Evolutionary conservation across 495 filamentous ascomycete genomes (phyloP), one percentile per base, ranked within the genome.

Genomic region (Aspergillus saccharolyticus): DNA sequence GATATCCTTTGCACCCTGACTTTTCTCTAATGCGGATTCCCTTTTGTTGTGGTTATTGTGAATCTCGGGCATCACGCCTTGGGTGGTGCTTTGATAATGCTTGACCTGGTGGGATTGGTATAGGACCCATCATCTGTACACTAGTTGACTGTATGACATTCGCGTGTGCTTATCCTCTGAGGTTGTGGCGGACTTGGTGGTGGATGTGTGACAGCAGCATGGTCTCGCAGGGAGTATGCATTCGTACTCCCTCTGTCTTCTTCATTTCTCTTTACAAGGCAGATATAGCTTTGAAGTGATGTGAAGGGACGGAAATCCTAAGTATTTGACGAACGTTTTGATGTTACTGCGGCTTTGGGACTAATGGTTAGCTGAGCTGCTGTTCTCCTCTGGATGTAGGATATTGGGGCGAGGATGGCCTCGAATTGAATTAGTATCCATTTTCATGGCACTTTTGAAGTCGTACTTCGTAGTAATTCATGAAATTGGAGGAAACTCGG

Each of bases 301-400:
- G 57, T 48, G 33, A 20, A 55, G 50, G 44, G 44, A 54, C 22
- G 52, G 39, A 55, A 44, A 59, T 44, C 54, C 42, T 55, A 55
- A 42, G n/a, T n/a, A n/a, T 46, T 21, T 22, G 5, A 46, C n/a
- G 44, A 19, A 46, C 15, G 21, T 21, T 18, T 46, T 46, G 33
- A 39, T 39, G 33, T 10, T 28, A 28, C 25, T 39, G 33, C 33
- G 12, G n/a, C n/a, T 39, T 39, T 39, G 7, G 33, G 33, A 39
- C 12, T 10, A 39, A 5, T 39, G 33, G 7, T 8, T 39, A 39
- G n/a, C n/a, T n/a, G n/a, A n/a, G n/a, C 33, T 39, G 33, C 33
- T 39, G 10, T 28, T 28, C 9, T 28, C 9, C 4, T 28, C 25
- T 4, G 33, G 33, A 10, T 39, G 33, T 39, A 39, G 2, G 5